Evolutionary conservation across 2,329 filamentous ascomycete genomes (phyloP).

Genomic region (Xylaria sp.): DNA sequence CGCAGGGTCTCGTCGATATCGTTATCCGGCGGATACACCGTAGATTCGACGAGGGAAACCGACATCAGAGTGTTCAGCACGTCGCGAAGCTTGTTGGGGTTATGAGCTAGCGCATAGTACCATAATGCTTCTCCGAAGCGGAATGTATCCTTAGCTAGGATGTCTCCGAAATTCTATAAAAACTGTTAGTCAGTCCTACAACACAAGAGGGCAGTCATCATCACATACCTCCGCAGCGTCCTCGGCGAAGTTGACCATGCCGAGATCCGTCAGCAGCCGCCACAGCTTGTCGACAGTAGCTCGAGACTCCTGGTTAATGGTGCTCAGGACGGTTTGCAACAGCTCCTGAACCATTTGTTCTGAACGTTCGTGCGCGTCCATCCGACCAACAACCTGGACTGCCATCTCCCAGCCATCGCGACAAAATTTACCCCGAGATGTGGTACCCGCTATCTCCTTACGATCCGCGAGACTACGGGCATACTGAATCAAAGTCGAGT

Average conservation of each 20-base stretch:
- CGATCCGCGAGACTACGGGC: slow-evolving; percentile 60
- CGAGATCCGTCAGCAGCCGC: slow-evolving; percentile 68
- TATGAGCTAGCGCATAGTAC: slow-evolving; percentile 85
- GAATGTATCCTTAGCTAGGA: slow-evolving; percentile 64
- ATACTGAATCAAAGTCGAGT: slow-evolving; percentile 72
- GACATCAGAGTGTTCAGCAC: slow-evolving; percentile 83
- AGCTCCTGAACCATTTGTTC: slow-evolving; percentile 70
- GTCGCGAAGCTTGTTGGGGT: slow-evolving; percentile 70
- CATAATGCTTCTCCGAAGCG: slow-evolving; percentile 81
- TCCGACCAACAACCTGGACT: slow-evolving; percentile 72
- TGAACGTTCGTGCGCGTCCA: slow-evolving; percentile 67
- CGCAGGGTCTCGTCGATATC: slow-evolving; percentile 70
- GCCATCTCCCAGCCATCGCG: slow-evolving; percentile 86
- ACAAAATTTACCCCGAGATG: slow-evolving; percentile 31
- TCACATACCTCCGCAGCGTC: slow-evolving; percentile 71
- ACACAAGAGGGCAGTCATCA: not conserved
- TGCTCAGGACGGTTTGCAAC: slow-evolving; percentile 59
- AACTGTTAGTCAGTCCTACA: slow-evolving; percentile 25
- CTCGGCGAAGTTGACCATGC: slow-evolving; percentile 72
- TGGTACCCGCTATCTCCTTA: slow-evolving; percentile 40
- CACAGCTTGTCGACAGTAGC: slow-evolving; percentile 77
- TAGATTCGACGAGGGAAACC: slow-evolving; percentile 79
- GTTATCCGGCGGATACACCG: slow-evolving; percentile 64
- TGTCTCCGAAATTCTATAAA: slow-evolving; percentile 72
- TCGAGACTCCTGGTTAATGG: slow-evolving; percentile 59